Evolutionary conservation across 768 basidiomycete species (phyloP), one percentile per base, ranked within the genome.

Genomic region (Lanmaoa pseudosensibilis): DNA sequence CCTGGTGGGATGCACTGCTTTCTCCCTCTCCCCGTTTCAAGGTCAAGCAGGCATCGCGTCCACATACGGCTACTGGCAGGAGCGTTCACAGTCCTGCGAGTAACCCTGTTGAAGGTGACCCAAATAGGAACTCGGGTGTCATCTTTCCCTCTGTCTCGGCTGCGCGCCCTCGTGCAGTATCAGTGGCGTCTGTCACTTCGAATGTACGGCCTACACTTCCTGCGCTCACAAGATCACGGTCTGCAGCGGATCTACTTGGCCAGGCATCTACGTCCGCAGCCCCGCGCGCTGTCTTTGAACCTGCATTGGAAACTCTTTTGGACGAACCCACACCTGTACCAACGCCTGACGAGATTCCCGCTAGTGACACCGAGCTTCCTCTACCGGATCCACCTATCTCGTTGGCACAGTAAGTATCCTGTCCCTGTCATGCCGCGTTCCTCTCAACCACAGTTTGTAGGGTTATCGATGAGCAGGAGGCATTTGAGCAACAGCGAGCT

Each of bases 1-100:
- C 86, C 18, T 90, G 89, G 88, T 92, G 90, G 70, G 88, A 92
- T 59, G 89, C 88, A 0, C 64, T 92, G 10, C 69, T 92, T 25
- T 86, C 91, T 54, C 90, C 90, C 3, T 81, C 88, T 1, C 90
- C 90, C 13, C 78, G 88, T 49, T 80, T 92, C 62, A 83, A 80
- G 65, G 55, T 83, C 56, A 80, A 78, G 59, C 75, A 77, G 23
- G 60, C 65, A 21, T 54, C 66, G 56, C 56, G 55, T 54, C 41
- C 54, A 50, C 37, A 46, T 52, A 44, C 52, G 2, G 56, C 55
- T 9, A 60, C 61, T 30, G 74, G 56, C 45, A 63, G 59, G 13
- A 64, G 76, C 32, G 75, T 80, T 23, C 74, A 82, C 50, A 83
- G 80, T 57, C 82, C 85, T 1, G 82, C 81, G 12, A 73, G 60